Conservation (phyloP, 139 green algal species). For the Limnomonas spitsbergensis region DNA sequence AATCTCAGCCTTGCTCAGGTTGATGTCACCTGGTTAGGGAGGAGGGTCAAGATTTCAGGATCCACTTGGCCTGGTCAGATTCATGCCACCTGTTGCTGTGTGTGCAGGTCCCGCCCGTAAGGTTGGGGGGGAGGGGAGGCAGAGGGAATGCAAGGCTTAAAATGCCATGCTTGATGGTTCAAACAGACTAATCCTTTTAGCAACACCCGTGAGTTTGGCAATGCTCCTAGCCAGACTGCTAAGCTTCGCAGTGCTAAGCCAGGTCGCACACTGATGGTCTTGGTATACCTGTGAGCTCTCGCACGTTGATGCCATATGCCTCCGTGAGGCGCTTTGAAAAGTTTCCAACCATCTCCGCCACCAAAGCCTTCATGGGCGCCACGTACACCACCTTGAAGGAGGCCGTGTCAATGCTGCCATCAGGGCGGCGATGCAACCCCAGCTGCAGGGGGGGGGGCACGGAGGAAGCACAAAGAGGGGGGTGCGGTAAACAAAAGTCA, state of each 20-base stretch:
- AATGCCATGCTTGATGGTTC: too few relatives aligned
- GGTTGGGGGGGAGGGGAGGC: too few relatives aligned
- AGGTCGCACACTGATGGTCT: too few relatives aligned
- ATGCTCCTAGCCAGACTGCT: too few relatives aligned
- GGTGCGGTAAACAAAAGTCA: not conserved
- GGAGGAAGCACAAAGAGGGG: not conserved
- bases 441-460: not conserved
- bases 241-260: too few relatives aligned
- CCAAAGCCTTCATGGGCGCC: conserved; percentile 97
- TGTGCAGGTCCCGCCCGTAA: too few relatives aligned
- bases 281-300: conserved; percentile 81
- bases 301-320: conserved; percentile 64
- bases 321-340: conserved; percentile 65
- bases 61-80: too few relatives aligned
- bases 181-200: too few relatives aligned
- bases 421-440: conserved; percentile 62
- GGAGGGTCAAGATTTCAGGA: too few relatives aligned
- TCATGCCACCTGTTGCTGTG: too few relatives aligned
- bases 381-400: conserved; percentile 98
- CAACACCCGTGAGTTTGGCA: too few relatives aligned
- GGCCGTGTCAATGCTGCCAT: conserved; percentile 80
- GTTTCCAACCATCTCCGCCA: conserved; percentile 98
- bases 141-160: too few relatives aligned
- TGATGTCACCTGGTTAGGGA: conserved; percentile 67
- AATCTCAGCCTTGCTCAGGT: conserved; percentile 88